phyloP scores from a whole-genome alignment of 495 filamentous ascomycete genomes.

The Aspergillus coremiiformis region DNA sequence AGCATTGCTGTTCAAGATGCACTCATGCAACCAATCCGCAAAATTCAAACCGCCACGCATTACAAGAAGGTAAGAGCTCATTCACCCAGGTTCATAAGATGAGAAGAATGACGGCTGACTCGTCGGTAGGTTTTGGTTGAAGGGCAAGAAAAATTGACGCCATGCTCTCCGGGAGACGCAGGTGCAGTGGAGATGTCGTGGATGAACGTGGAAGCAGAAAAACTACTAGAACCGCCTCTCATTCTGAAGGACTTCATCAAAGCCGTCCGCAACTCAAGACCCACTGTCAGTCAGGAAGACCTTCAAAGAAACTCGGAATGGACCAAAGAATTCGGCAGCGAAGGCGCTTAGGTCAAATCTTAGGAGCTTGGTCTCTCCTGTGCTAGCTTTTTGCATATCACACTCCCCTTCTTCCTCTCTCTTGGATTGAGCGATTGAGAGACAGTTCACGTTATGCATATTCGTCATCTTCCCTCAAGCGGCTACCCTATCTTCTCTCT shows the following conservation, averaged over 20 bases:
- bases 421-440: neutral
- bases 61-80: slow-evolving; percentile 73
- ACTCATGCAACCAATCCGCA: slow-evolving; percentile 93
- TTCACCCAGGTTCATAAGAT: neutral
- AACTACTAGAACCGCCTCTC: slow-evolving; percentile 78
- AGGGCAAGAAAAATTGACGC: slow-evolving; percentile 71
- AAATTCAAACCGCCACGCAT: slow-evolving; percentile 97
- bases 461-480: neutral
- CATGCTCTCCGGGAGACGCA: slow-evolving; percentile 85
- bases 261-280: slow-evolving; percentile 77
- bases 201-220: slow-evolving; percentile 75
- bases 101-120: neutral
- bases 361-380: neutral
- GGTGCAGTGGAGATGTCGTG: slow-evolving; percentile 89
- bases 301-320: slow-evolving; percentile 80
- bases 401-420: neutral
- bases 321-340: slow-evolving; percentile 95
- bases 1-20: slow-evolving; percentile 95
- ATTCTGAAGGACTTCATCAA: slow-evolving; percentile 89
- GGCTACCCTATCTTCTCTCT: neutral
- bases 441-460: neutral
- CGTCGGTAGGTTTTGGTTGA: slow-evolving; percentile 58
- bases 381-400: neutral
- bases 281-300: slow-evolving; percentile 83
- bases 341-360: slow-evolving; percentile 51